Conservation (phyloP, 1,284 basidiomycete genomes). For the Tranzscheliella williamsii region DNA sequence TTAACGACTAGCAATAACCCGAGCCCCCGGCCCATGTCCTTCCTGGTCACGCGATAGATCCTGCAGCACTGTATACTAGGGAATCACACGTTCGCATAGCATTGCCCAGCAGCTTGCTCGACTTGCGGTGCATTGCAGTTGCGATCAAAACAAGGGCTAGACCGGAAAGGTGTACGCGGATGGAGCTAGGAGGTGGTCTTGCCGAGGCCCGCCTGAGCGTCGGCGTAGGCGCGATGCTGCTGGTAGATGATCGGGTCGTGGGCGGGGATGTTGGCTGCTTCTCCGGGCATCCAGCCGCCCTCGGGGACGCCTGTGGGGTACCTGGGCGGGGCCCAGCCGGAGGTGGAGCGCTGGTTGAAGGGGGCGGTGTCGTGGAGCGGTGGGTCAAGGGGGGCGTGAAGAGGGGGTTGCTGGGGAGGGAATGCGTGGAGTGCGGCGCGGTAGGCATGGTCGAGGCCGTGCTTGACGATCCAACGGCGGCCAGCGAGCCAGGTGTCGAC, state of each 20-base stretch:
- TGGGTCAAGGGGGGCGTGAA: neutral
- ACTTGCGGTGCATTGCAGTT: too few relatives aligned
- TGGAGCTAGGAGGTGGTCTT: too few relatives aligned
- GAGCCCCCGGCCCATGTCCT: too few relatives aligned
- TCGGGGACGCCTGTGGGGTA: constrained; percentile 26
- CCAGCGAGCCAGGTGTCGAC: constrained; percentile 36
- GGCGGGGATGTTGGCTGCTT: constrained; percentile 28
- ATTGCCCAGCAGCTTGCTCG: too few relatives aligned
- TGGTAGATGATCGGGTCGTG: constrained; percentile 17
- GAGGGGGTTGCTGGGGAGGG: constrained; percentile 8
- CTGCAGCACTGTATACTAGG: too few relatives aligned
- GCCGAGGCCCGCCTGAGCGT: constrained; percentile 32
- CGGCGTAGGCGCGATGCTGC: constrained; percentile 31
- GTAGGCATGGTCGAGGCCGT: constrained; percentile 46
- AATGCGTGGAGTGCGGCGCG: constrained; percentile 12
- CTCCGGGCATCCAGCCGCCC: constrained; percentile 33
- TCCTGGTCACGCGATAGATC: too few relatives aligned
- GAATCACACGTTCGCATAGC: too few relatives aligned
- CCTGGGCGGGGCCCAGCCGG: constrained; percentile 50
- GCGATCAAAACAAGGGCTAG: too few relatives aligned
- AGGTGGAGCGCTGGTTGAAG: constrained; percentile 6
- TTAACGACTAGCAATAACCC: constrained; percentile 9
- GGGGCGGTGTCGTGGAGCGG: too few relatives aligned
- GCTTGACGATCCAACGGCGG: constrained; percentile 33
- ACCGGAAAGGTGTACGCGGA: too few relatives aligned